Evolutionary conservation across 2,329 filamentous ascomycete genomes (phyloP), one percentile per base, ranked within the genome.

Genomic region (Stachybotrys echinatus): DNA sequence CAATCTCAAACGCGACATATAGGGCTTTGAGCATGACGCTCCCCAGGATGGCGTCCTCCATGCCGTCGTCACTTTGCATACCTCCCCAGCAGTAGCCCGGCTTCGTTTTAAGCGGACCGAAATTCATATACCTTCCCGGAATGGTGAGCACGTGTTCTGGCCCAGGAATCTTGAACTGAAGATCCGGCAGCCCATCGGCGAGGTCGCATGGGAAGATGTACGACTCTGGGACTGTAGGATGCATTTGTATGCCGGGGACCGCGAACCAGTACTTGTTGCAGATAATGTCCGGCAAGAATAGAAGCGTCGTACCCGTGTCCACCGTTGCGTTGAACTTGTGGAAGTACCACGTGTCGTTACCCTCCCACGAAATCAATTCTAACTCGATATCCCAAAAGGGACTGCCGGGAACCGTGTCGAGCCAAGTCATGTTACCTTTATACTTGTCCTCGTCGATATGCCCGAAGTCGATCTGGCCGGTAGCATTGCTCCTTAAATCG

Each of bases 11-110:
- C 45, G 89, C 81, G 23, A 86, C 83, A 62, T 87, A 91, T 54
- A 88, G 74, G 49, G 80, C 80, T 80, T 94, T 94, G 57, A 94
- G 76, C 72, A 91, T 89, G 50, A 88, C 75, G 53, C 92, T 88
- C 10, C 89, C 89, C 50, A 92, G 80, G 61, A 95, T 89, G 50
- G 77, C 81, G 54, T 85, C 75, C 2, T 63, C 61, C 46, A 73
- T 58, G 21, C 61, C 61, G 17, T 66, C 68, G 42, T 73, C 66
- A 31, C 70, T 75, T 74, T 94, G 89, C 54, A 95, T 79, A 45
- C 88, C 89, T 49, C 89, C 89, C 65, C 81, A 92, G 75, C 89
- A 94, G 50, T 65, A 74, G 23, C 74, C 74, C 3, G 69, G 69
- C 12, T 75, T 73, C 17, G 74, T 68, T 12, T 74, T 65, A 21